phyloP scores from a whole-genome alignment of 2,329 filamentous ascomycete genomes.

The Neonectria coccinea region DNA sequence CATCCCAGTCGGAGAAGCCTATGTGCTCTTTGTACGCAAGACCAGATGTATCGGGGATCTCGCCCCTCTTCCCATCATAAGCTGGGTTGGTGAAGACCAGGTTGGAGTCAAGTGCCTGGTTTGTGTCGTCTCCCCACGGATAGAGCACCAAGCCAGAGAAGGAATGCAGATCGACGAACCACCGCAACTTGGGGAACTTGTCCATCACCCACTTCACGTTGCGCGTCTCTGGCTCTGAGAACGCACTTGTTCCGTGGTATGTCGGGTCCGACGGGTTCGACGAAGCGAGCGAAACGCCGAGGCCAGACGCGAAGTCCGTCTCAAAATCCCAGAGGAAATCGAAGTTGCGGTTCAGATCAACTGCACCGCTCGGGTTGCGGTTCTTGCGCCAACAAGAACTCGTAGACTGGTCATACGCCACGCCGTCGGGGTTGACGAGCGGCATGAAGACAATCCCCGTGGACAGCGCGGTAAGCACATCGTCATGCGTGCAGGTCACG shows the following conservation, averaged over 20 bases:
- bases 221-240: conserved; percentile 63
- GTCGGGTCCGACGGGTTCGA: neutral
- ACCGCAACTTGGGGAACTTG: conserved; percentile 58
- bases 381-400: conserved; percentile 64
- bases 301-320: conserved; percentile 2
- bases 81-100: conserved; percentile 60
- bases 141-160: conserved; percentile 61
- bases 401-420: conserved; percentile 59
- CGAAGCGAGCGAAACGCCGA: neutral
- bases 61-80: conserved; percentile 59
- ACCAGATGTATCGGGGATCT: neutral
- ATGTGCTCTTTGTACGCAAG: conserved; percentile 15
- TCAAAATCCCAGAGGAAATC: conserved; percentile 57
- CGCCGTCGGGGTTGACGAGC: conserved; percentile 61
- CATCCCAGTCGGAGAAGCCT: conserved; percentile 4
- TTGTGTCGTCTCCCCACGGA: conserved; percentile 62
- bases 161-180: conserved; percentile 65
- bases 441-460: conserved; percentile 64
- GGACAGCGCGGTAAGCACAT: conserved; percentile 62
- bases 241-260: conserved; percentile 59
- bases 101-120: conserved; percentile 57
- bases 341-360: conserved; percentile 64
- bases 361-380: conserved; percentile 56
- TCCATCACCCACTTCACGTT: conserved; percentile 62
- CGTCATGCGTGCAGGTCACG: conserved; percentile 60